Percentiles rank a stretch among this genome's conserved stretches.
Conservation (phyloP, 2,329 filamentous ascomycete genomes). For the Colletotrichum viniferum region DNA sequence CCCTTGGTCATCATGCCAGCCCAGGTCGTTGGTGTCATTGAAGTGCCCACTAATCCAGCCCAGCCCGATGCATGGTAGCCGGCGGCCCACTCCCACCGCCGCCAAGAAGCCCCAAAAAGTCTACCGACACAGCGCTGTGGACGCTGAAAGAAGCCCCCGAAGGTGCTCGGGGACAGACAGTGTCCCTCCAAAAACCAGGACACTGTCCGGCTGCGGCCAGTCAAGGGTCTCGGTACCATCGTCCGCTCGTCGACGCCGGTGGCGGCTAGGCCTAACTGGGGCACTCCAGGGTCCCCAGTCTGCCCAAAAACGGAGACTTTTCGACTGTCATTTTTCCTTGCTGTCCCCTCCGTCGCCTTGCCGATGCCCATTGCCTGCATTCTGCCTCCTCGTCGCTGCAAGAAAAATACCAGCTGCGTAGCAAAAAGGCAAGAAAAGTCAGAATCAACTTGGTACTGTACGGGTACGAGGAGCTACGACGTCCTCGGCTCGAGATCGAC, state of each 20-base stretch:
- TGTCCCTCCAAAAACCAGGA: background rate
- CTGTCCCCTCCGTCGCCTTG: background rate
- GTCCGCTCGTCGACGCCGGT: background rate
- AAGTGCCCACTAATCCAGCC: background rate
- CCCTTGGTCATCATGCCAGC: background rate
- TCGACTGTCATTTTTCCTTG: slow-evolving; percentile 7
- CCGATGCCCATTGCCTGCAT: background rate
- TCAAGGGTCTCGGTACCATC: background rate
- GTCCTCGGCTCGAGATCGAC: background rate
- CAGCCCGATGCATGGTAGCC: background rate
- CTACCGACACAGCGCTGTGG: background rate
- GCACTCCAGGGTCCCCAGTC: background rate
- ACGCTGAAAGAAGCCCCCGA: background rate
- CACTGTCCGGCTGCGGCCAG: slow-evolving; percentile 14
- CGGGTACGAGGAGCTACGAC: background rate
- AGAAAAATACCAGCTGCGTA: background rate
- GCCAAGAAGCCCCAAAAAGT: background rate
- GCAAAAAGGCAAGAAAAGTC: background rate
- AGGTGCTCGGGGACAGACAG: background rate
- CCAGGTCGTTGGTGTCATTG: background rate
- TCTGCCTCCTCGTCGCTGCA: background rate
- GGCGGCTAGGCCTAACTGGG: slow-evolving; percentile 4
- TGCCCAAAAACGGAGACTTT: background rate
- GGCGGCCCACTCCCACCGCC: background rate
- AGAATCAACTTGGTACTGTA: background rate